Base-by-base conservation (phyloP, 805 yeast genomes). In the Wilhelminamyces savonicus region DNA sequence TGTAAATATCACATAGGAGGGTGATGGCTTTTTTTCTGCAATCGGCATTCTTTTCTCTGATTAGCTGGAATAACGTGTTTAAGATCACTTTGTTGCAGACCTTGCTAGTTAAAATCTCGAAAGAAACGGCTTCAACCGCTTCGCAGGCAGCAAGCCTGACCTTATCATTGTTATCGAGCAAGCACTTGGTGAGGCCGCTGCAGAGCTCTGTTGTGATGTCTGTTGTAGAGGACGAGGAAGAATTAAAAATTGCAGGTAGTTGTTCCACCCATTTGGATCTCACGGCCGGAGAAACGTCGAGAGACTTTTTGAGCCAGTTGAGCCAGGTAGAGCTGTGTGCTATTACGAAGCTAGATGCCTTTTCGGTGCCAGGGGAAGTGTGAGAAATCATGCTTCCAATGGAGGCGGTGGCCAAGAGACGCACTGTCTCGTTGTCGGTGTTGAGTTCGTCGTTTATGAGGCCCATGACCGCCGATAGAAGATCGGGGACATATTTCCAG, bases 401-500 rank as follows among this genome's bases (percentile, higher is more conserved):
- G 0, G 92, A 73, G 25, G 72, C 72, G 0, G 94, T 82, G 0
- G 95, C 87, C 30, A 81, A 53, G 0, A 67, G 48, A 39, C 96
- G 68, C 13, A 82, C 63, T 11, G 62, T 52, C 18, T 73, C 76
- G 40, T 77, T 72, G 24, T 80, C 83, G 0, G 94, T 85, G 34
- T 75, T 76, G 24, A 87, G 57, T 41, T 87, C 94, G 44, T 83
- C 86, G 40, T 83, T 84, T 4, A 87, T 60, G 29, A 84, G 69
- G 0, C 94, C 92, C 66, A 83, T 74, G 0, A 82, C 81, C 1
- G 92, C 74, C 3, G 73, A 67, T 8, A 84, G 61, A 13, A 83
- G 57, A 27, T 82, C 92, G 0, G 96, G 96, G 0, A 77, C 78
- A 29, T 73, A 67, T 41, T 66, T 73, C 95, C 96, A 88, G 2